Conservation (phyloP, 2,329 filamentous ascomycete genomes). For the Ophiostoma triangulosporum region DNA sequence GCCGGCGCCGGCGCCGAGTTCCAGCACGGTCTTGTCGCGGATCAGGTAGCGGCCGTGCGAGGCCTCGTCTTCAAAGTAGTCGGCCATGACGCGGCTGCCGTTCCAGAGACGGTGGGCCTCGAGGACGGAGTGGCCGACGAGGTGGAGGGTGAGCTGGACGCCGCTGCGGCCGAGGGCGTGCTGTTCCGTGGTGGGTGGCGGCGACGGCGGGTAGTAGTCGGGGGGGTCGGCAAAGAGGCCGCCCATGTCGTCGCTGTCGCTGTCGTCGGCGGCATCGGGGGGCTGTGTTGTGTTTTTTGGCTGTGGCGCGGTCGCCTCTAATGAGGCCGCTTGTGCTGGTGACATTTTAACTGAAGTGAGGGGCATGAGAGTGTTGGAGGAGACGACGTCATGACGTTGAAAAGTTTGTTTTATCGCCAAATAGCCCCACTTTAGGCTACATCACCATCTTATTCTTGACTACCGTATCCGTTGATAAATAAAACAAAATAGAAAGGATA, state of each 20-base stretch:
- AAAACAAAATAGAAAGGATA: too few relatives aligned
- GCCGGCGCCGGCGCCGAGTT: conserved; percentile 80
- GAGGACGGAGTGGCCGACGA: conserved; percentile 70
- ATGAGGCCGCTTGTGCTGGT: not conserved
- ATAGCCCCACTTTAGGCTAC: too few relatives aligned
- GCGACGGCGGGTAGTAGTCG: conserved; percentile 66
- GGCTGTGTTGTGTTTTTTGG: conserved; percentile 1
- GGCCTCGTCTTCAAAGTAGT: conserved; percentile 53
- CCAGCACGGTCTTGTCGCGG: conserved; percentile 58
- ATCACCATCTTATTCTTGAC: too few relatives aligned
- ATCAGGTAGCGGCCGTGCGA: conserved; percentile 29
- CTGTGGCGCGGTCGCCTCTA: too few relatives aligned
- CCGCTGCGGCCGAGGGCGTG: conserved; percentile 51
- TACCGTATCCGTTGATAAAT: too few relatives aligned
- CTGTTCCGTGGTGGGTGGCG: conserved; percentile 57
- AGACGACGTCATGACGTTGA: too few relatives aligned
- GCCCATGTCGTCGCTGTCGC: conserved; percentile 23
- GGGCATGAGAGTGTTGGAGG: too few relatives aligned
- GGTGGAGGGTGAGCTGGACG: conserved; percentile 37
- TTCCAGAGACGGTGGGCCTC: conserved; percentile 92
- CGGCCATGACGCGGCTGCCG: conserved; percentile 62
- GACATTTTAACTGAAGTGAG: too few relatives aligned
- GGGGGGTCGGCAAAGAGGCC: conserved; percentile 61
- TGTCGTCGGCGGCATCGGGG: conserved; percentile 4
- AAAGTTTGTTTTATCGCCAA: too few relatives aligned